Conservation (phyloP, 345 rosid genomes). For the Lepidium sativum region DNA sequence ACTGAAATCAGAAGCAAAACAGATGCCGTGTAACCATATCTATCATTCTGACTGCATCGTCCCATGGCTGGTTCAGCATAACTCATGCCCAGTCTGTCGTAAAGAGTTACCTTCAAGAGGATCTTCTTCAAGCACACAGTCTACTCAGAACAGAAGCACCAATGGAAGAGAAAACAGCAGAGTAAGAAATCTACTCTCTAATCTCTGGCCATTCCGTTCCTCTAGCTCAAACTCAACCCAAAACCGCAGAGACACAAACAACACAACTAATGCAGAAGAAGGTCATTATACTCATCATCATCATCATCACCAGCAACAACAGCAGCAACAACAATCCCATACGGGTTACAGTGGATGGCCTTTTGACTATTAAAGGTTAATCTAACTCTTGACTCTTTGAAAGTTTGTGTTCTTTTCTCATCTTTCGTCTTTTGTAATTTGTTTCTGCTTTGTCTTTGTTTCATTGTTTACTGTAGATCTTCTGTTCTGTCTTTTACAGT, state of each 20-base stretch:
- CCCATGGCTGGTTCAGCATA: slow-evolving; percentile 78
- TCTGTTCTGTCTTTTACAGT: slow-evolving; percentile 1
- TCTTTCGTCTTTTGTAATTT: too few species aligned
- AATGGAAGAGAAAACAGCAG: slow-evolving; percentile 44
- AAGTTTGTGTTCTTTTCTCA: background rate
- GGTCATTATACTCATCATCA: slow-evolving; percentile 32
- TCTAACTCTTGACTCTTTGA: background rate
- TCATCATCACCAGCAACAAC: slow-evolving; percentile 10
- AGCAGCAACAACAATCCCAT: slow-evolving; percentile 27
- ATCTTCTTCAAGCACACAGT: slow-evolving; percentile 34
- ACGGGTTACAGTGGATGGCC: slow-evolving; percentile 84
- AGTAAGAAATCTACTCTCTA: slow-evolving; percentile 57
- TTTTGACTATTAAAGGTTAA: slow-evolving; percentile 41
- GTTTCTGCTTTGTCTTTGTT: slow-evolving; percentile 11
- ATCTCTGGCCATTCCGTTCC: slow-evolving; percentile 81
- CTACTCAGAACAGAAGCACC: slow-evolving; percentile 35
- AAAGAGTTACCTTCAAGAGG: slow-evolving; percentile 65
- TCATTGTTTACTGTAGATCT: slow-evolving; percentile 18
- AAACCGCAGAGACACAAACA: slow-evolving; percentile 37
- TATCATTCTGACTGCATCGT: slow-evolving; percentile 68
- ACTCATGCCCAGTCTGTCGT: slow-evolving; percentile 81
- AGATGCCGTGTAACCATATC: slow-evolving; percentile 73
- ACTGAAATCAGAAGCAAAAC: slow-evolving; percentile 57
- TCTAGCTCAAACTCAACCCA: slow-evolving; percentile 26
- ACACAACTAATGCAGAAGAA: slow-evolving; percentile 35